Evolutionary conservation across 768 basidiomycete genomes (phyloP), one percentile per base, ranked within the genome.

Genomic region (Russula abietina): DNA sequence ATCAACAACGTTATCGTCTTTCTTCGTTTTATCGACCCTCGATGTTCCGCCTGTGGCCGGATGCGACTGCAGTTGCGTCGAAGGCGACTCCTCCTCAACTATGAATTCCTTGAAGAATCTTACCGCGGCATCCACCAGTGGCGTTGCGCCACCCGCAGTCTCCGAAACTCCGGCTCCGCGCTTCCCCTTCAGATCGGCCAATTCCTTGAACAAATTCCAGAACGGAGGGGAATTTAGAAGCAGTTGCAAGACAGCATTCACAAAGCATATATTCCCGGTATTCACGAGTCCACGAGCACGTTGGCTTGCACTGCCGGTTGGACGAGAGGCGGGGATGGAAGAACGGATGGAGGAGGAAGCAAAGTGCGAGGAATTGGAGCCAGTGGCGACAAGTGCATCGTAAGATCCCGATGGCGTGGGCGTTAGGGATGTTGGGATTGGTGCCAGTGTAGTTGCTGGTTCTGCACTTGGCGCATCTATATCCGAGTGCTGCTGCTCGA

Each of bases 201-300:
- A 76, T 65, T 89, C 86, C 22, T 75, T 76, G 70, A 99, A 88
- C 38, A 98, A 73, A 46, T 79, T 79, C 70, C 86, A 85, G 73
- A 98, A 98, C 1, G 89, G 91, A 19, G 83, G 80, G 68, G 88
- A 93, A 73, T 93, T 95, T 1, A 95, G 82, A 30, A 99, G 79
- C 1, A 89, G 84, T 76, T 98, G 96, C 36, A 99, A 77, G 26
- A 98, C 89, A 0, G 93, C 86, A 70, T 98, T 98, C 32, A 94
- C 94, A 71, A 98, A 99, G 73, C 96, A 98, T 85, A 97, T 87
- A 74, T 98, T 99, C 1, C 95, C 94, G 3, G 84, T 88, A 74
- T 99, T 99, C 68, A 98, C 80, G 55, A 98, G 76, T 4, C 96
- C 96, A 16, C 95, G 79, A 0, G 91, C 85, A 9, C 79, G 77